Base-by-base conservation (phyloP, 192 early-diverging fungal genomes). In the Coemansia sp. region DNA sequence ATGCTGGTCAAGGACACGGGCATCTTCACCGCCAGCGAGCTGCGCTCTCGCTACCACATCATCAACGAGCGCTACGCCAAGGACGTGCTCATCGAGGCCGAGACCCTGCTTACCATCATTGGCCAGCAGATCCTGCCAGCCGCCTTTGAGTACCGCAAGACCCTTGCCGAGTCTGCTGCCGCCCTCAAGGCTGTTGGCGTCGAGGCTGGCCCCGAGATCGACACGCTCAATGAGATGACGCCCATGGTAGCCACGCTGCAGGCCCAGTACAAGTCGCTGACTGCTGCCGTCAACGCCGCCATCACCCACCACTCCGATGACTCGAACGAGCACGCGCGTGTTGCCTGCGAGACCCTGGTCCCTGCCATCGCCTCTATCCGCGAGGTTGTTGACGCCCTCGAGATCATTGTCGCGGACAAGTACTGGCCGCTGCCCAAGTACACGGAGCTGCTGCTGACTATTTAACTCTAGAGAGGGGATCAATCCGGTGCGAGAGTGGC, bases 361-460 rank as follows among this genome's bases (percentile, higher is more conserved):
- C 88, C 89, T 15, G 74, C 80, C 31, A 92, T 99, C 84, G 89
- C 93, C 62, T 76, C 79, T 36, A 86, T 89, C 45, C 89, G 97
- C 64, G 48, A 59, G 7, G 73, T 85, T 15, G 88, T 90, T 42
- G 95, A 97, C 74, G 68, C 68, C 44, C 84, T 99, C 36, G 96
- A 99, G 85, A 61, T 73, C n/a, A 55, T 91, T 29, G 86, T 93
- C 50, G 89, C 91, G 31, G 94, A 98, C 88, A 95, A 94, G 89
- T 88, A 85, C 84, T 99, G 96, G 94, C 94, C 94, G 32, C 90
- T 93, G 79, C 97, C 97, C 82, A 96, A 95, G 86, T 98, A 98
- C 88, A 89, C 91, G 32, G 95, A 98, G 86, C 88, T 98, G 45
- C 85, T 95, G 63, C 88, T 92, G 62, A 90, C 86, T 27, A 77